Conservation (phyloP, 768 basidiomycete species). For the Kwoniella shandongensis region DNA sequence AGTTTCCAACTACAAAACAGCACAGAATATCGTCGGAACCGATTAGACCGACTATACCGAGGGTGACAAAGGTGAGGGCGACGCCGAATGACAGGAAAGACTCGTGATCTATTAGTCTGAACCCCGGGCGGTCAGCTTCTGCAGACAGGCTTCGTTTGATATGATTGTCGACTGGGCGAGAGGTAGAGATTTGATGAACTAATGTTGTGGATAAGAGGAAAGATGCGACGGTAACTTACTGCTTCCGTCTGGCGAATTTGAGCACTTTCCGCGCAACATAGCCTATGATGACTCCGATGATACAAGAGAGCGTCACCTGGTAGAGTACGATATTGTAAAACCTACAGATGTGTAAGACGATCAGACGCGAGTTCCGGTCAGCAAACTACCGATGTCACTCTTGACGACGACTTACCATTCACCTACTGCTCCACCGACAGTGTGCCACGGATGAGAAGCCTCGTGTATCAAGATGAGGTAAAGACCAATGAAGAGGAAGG, state of each 20-base stretch:
- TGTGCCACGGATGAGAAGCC: constrained; percentile 33
- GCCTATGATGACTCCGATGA: constrained; percentile 54
- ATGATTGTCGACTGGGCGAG: no score
- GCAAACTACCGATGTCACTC: neutral
- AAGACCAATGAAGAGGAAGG: constrained; percentile 55
- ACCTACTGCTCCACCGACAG: constrained; percentile 49
- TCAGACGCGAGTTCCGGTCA: neutral
- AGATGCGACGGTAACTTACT: constrained; percentile 20
- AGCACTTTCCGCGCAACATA: constrained; percentile 52
- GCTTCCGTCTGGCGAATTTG: constrained; percentile 41
- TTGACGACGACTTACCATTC: constrained; percentile 53
- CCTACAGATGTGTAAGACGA: constrained; percentile 24
- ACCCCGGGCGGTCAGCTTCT: no score
- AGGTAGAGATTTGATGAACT: neutral
- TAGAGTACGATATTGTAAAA: constrained; percentile 54
- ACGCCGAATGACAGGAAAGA: constrained; percentile 55
- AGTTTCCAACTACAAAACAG: constrained; percentile 53
- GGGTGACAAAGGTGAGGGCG: constrained; percentile 51
- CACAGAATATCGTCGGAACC: constrained; percentile 56
- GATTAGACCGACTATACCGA: constrained; percentile 53
- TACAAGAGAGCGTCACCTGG: constrained; percentile 51
- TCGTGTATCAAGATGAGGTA: constrained; percentile 52
- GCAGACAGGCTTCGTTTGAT: no score
- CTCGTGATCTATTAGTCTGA: constrained; percentile 55
- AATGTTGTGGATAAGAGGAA: neutral